These are phyloP conservation scores for Rubroshorea leprosula DNA, from an alignment of 345 rosid species.

Conservation along the genomic window DNA sequence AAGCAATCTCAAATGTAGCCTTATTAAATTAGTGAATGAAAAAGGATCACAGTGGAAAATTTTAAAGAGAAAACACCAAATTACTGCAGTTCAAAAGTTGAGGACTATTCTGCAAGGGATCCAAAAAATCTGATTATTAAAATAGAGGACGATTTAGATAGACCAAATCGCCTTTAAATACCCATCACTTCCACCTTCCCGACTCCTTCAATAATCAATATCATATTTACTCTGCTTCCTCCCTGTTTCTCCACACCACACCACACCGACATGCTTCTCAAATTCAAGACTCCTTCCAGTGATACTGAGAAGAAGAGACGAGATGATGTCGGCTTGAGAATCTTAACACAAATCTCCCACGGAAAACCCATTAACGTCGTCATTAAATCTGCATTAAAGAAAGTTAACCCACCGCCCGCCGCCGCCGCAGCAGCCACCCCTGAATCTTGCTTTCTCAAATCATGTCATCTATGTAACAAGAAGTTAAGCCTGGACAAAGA, in stretches of 20 bases:
- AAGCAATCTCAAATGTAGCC: too few relatives aligned
- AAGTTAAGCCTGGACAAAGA: slow-evolving; percentile 50
- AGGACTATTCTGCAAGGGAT: too few relatives aligned
- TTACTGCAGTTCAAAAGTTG: too few relatives aligned
- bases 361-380: slow-evolving; percentile 34
- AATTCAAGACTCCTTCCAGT: slow-evolving; percentile 9
- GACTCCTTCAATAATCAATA: not conserved
- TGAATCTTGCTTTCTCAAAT: slow-evolving; percentile 42
- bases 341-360: slow-evolving; percentile 29
- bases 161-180: slow-evolving; percentile 14
- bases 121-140: too few relatives aligned
- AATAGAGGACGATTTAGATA: too few relatives aligned
- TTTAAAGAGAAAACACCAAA: too few relatives aligned
- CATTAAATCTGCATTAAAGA: slow-evolving; percentile 31
- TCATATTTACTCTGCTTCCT: not conserved
- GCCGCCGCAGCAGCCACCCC: slow-evolving; percentile 1
- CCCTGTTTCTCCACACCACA: not conserved
- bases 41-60: too few relatives aligned
- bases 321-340: slow-evolving; percentile 49
- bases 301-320: slow-evolving; percentile 6
- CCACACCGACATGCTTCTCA: slow-evolving; percentile 12
- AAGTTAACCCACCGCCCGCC: slow-evolving; percentile 11
- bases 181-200: slow-evolving; percentile 3
- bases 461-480: slow-evolving; percentile 54
- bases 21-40: too few relatives aligned